Percentiles rank a stretch among this genome's conserved stretches.
These are phyloP conservation scores for Sporobolomyces roseus DNA, from an alignment of 768 basidiomycete genomes.

Conservation along the genomic window DNA sequence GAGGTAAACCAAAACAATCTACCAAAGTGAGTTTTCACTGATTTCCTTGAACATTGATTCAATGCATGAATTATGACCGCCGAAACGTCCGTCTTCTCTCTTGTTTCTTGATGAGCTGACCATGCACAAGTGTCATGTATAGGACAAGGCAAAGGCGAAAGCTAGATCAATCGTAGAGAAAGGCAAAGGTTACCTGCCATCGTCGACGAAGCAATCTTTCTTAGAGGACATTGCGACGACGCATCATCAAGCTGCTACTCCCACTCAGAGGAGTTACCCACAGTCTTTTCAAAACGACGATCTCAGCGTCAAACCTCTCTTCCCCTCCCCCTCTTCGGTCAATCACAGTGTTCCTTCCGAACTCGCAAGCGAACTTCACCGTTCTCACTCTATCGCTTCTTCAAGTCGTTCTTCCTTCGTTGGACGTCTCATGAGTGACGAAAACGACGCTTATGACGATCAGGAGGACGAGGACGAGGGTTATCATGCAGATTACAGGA, in stretches of 20 bases:
- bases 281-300: slow-evolving; percentile 15
- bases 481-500: slow-evolving; percentile 3
- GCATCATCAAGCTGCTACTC: background rate
- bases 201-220: background rate
- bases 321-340: background rate
- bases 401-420: background rate
- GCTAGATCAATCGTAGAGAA: slow-evolving; percentile 6
- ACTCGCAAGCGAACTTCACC: background rate
- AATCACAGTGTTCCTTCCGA: background rate
- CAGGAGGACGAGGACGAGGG: slow-evolving; percentile 2
- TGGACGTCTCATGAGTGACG: background rate
- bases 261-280: background rate
- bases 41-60: too few relatives aligned
- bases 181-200: background rate
- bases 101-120: too few relatives aligned
- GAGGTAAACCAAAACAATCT: background rate
- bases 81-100: too few relatives aligned
- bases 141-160: slow-evolving; percentile 11
- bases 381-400: background rate
- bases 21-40: background rate
- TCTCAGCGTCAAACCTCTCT: slow-evolving; percentile 7
- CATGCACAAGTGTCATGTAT: background rate
- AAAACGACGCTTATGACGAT: background rate
- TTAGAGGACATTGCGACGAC: background rate
- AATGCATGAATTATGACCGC: too few relatives aligned